Evolutionary conservation across 2,329 filamentous ascomycete genomes (phyloP).

Genomic region (Diaporthe vaccinii): DNA sequence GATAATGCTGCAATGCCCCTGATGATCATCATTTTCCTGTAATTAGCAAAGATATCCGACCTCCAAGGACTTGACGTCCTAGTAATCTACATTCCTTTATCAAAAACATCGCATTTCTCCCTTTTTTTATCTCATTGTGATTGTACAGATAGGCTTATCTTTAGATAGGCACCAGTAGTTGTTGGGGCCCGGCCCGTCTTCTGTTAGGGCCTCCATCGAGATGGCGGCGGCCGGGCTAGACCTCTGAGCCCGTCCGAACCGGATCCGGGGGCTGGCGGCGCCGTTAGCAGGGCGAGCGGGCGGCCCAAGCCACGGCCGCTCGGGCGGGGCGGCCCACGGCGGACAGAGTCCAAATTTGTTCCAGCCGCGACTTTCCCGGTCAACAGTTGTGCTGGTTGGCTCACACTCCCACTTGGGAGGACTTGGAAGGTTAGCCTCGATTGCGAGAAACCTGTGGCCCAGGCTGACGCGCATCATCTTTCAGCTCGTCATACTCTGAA

Average conservation of each 20-base stretch:
- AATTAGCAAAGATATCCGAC: slow-evolving; percentile 36
- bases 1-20: slow-evolving; percentile 29
- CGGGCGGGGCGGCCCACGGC: slow-evolving; percentile 4
- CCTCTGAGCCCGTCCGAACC: neutral
- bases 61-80: slow-evolving; percentile 32
- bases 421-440: neutral
- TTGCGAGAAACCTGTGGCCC: neutral
- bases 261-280: slow-evolving; percentile 16
- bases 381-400: neutral
- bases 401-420: neutral
- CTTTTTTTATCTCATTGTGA: neutral
- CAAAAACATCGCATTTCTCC: neutral
- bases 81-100: slow-evolving; percentile 32
- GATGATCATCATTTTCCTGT: slow-evolving; percentile 31
- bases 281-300: slow-evolving; percentile 9
- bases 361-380: neutral
- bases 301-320: slow-evolving; percentile 2
- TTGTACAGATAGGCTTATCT: neutral
- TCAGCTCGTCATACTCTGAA: slow-evolving; percentile 21
- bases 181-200: neutral
- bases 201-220: neutral
- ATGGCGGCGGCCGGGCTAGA: neutral
- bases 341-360: neutral
- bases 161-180: neutral
- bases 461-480: slow-evolving; percentile 8